phyloP scores from a whole-genome alignment of 1,284 basidiomycete species.

The Athelia sp. region DNA sequence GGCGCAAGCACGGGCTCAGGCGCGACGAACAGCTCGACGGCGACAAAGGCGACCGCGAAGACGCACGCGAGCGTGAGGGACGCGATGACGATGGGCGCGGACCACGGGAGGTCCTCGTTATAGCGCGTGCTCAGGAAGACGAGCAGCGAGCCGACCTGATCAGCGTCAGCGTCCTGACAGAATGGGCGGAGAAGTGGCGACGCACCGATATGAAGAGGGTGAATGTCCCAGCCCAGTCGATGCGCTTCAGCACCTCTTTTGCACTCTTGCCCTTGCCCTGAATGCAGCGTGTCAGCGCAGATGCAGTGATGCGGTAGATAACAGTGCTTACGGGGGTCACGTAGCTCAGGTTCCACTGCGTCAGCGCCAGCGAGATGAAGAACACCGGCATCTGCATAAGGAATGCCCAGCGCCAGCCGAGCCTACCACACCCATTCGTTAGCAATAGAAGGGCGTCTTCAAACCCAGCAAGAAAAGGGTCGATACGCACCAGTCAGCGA shows the following conservation, averaged over 20 bases:
- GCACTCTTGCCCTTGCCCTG: constrained; percentile 49
- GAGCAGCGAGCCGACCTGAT: constrained; percentile 62
- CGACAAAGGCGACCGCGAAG: constrained; percentile 51
- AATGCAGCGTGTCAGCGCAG: too few relatives aligned
- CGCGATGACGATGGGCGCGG: constrained; percentile 48
- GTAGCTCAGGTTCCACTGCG: constrained; percentile 52
- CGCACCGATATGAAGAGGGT: constrained; percentile 56
- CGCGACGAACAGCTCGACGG: constrained; percentile 60
- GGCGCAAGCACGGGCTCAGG: constrained; percentile 75
- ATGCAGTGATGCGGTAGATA: not conserved
- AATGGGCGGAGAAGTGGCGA: constrained; percentile 7
- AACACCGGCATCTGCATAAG: constrained; percentile 71
- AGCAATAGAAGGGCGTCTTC: too few relatives aligned
- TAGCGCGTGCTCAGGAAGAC: constrained; percentile 66
- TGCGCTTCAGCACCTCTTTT: constrained; percentile 48
- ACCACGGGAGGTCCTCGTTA: constrained; percentile 64
- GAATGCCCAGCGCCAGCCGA: constrained; percentile 82
- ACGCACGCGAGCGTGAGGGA: constrained; percentile 45
- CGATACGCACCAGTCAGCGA: constrained; percentile 54
- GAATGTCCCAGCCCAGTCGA: constrained; percentile 65
- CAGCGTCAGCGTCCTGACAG: not conserved
- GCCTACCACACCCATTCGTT: constrained; percentile 26
- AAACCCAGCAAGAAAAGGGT: too few relatives aligned
- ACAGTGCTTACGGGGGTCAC: constrained; percentile 51
- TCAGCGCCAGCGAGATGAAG: constrained; percentile 54